Base-by-base conservation (phyloP, 768 basidiomycete species). In the Mycena capillaripes region DNA sequence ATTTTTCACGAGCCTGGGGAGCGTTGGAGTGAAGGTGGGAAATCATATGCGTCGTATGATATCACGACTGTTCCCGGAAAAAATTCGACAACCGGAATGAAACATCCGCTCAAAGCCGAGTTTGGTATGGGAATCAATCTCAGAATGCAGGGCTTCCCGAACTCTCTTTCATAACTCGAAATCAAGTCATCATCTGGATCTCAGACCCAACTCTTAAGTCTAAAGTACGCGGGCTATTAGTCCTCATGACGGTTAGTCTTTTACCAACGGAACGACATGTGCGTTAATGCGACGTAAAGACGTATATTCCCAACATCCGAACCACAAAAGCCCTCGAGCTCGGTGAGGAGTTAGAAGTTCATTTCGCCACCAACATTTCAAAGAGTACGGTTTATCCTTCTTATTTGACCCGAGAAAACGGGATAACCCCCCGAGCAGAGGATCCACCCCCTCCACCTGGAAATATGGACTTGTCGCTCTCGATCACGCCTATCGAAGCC, bases 171-270 rank as follows among this genome's bases (percentile, higher is more conserved):
- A 52, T 69, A 4, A 55, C 68, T 4, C 50, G 68, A 23, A 69
- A 69, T 17, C 68, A 69, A 46, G 59, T 69, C 23, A 60, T 68
- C 2, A 40, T 68, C n/a, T 68, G 66, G 66, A 60, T 68, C 46
- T 60, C 34, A 25, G 58, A 68, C 36, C 25, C 66, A 14, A 46
- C 36, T 23, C 19, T 55, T 38, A 69, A 69, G 42, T 23, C 68
- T 23, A 62, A 34, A 55, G 60, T 61, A 17, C 68, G 68, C 17
- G 68, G 60, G 19, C 16, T 69, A 23, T 46, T 69, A 25, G 50
- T 69, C 11, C 53, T 62, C 21, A 53, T 62, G 68, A 62, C 59
- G 52, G 68, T 69, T 36, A 60, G 2, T 17, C 27, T 53, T n/a
- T n/a, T n/a, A 11, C 38, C 5, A 23, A 30, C 29, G 6, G 17